phyloP scores from a whole-genome alignment of 345 rosid genomes.

The Heritiera fomes region DNA sequence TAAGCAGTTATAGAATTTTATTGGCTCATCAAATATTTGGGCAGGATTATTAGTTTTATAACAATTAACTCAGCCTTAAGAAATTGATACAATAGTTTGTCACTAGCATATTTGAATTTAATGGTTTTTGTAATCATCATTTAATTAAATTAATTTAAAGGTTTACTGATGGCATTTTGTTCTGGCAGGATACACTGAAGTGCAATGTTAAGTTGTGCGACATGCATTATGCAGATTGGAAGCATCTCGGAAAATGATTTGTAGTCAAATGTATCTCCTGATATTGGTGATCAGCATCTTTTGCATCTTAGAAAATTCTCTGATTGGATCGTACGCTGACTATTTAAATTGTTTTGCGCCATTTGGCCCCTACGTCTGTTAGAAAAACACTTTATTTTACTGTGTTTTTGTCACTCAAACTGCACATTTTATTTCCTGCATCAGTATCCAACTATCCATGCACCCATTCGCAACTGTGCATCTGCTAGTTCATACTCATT shows the following conservation, averaged over 20 bases:
- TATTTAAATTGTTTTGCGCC: constrained; percentile 9
- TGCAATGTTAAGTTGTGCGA: constrained; percentile 13
- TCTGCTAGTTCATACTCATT: not conserved
- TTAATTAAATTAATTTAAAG: not conserved
- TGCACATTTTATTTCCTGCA: not conserved
- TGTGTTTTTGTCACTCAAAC: not conserved
- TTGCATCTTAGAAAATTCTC: constrained; percentile 21
- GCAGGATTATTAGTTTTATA: not conserved
- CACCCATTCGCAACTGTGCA: not conserved
- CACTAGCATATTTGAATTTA: not conserved
- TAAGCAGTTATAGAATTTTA: not conserved
- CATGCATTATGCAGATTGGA: constrained; percentile 7
- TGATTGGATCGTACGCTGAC: constrained; percentile 20
- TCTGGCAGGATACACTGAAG: constrained; percentile 35
- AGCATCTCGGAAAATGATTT: constrained; percentile 13
- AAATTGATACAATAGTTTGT: not conserved
- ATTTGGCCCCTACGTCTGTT: not conserved
- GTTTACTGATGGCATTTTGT: not conserved
- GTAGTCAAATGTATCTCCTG: constrained; percentile 15
- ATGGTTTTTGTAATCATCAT: not conserved
- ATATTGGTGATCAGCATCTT: constrained; percentile 23
- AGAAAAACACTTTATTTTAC: not conserved
- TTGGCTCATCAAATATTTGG: not conserved
- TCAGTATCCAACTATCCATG: not conserved
- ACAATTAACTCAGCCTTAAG: not conserved